Percentiles rank a stretch among this genome's conserved stretches.
Evolutionary conservation across 768 basidiomycete genomes (phyloP).

Genomic region (Exsudoporus frostii): DNA sequence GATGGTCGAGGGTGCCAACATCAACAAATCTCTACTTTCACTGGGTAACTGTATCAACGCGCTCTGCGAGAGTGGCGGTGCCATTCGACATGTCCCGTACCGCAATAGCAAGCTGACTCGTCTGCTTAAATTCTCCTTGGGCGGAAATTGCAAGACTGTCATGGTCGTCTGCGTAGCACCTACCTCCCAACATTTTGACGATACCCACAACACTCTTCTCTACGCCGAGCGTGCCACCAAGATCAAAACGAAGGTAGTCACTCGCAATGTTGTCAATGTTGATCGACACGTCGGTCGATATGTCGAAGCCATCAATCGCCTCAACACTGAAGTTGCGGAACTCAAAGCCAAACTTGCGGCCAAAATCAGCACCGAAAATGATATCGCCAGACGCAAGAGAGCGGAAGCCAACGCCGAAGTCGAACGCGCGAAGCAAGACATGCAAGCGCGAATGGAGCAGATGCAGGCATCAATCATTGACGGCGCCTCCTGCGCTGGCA

Average conservation of each 20-base stretch:
- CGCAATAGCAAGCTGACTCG: conserved; percentile 98
- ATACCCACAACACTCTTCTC: conserved; percentile 96
- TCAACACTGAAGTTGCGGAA: conserved; percentile 78
- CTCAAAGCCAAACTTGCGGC: conserved; percentile 84
- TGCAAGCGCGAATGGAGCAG: conserved; percentile 68
- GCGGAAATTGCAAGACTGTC: conserved; percentile 98
- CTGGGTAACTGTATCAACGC: conserved; percentile 99
- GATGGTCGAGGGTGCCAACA: conserved; percentile 98
- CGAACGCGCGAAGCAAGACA: conserved; percentile 68
- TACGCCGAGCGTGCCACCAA: conserved; percentile 98
- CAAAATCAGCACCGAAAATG: conserved; percentile 59
- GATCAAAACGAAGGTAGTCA: conserved; percentile 97
- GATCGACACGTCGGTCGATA: conserved; percentile 94
- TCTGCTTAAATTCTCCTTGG: conserved; percentile 94
- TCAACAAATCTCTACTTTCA: conserved; percentile 97
- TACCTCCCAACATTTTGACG: conserved; percentile 93
- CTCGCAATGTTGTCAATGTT: conserved; percentile 92
- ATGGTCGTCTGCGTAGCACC: conserved; percentile 99
- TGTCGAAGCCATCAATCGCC: conserved; percentile 88
- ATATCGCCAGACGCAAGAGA: conserved; percentile 62
- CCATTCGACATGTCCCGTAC: conserved; percentile 89
- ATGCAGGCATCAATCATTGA: conserved; percentile 68
- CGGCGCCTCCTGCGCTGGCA: conserved; percentile 71
- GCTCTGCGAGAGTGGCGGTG: conserved; percentile 90
- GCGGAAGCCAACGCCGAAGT: conserved; percentile 71